Evolutionary conservation across 352 stramenopile species (phyloP).

Genomic region (Thalassiosira gravida): DNA sequence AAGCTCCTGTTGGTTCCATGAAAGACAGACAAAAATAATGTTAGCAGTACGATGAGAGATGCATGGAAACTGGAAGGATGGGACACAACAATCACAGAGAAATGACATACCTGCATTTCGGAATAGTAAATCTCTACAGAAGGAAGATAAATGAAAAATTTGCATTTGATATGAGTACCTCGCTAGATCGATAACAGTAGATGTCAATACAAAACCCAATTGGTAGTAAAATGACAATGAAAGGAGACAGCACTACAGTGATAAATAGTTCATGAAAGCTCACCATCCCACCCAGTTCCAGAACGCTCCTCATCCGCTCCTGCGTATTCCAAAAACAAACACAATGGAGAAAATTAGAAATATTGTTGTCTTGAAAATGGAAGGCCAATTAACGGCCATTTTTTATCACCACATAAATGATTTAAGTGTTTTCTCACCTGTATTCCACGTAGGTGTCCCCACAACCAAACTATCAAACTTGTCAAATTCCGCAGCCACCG

Average conservation of each 20-base stretch:
- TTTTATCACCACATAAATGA: no score
- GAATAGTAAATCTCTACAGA: not conserved
- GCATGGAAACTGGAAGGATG: not conserved
- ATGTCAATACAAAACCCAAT: not conserved
- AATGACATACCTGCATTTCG: not conserved
- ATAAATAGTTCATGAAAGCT: conserved; percentile 58
- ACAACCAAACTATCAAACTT: conserved; percentile 81
- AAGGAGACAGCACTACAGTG: conserved; percentile 41
- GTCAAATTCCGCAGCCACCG: conserved; percentile 66
- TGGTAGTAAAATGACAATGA: no score
- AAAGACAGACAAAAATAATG: no score
- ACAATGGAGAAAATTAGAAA: no score
- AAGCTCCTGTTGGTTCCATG: conserved; percentile 53
- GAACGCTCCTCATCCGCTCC: conserved; percentile 75
- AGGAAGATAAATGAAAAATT: not conserved
- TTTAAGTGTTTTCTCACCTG: conserved; percentile 63
- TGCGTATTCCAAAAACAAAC: no score
- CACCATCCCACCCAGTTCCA: conserved; percentile 84
- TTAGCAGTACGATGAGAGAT: not conserved
- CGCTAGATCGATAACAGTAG: not conserved
- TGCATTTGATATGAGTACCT: not conserved
- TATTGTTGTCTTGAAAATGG: no score
- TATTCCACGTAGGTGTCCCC: conserved; percentile 81
- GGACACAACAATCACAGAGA: no score
- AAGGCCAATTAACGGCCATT: no score